Evolutionary conservation across 768 basidiomycete genomes (phyloP).

Genomic region (Lactarius akahatsu): DNA sequence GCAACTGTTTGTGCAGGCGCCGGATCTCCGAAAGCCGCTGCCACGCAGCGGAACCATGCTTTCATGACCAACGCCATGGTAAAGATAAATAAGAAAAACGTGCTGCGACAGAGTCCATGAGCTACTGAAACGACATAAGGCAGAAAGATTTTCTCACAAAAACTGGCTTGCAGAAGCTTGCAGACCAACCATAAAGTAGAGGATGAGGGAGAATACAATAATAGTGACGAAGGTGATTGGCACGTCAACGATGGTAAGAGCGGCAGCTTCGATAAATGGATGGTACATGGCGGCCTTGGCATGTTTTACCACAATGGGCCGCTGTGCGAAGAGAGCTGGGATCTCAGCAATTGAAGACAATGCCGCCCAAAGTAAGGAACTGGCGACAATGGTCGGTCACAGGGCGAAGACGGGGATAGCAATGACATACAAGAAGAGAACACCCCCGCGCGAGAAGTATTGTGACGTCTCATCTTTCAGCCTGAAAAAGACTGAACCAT

Average conservation of each 20-base stretch:
- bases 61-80: slow-evolving; percentile 65
- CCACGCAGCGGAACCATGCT: slow-evolving; percentile 69
- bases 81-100: slow-evolving; percentile 58
- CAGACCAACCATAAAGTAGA: slow-evolving; percentile 64
- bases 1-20: slow-evolving; percentile 64
- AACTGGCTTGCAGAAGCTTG: slow-evolving; percentile 58
- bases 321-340: slow-evolving; percentile 53
- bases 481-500: slow-evolving; percentile 66
- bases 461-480: slow-evolving; percentile 54
- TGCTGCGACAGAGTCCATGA: slow-evolving; percentile 39
- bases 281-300: slow-evolving; percentile 61
- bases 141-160: slow-evolving; percentile 48
- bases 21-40: slow-evolving; percentile 56
- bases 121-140: not conserved
- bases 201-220: slow-evolving; percentile 45
- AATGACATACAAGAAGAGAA: slow-evolving; percentile 65
- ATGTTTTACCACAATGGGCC: slow-evolving; percentile 60
- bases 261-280: slow-evolving; percentile 53
- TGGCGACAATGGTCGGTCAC: slow-evolving; percentile 30
- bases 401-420: too few species aligned
- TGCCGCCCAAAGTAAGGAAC: slow-evolving; percentile 58
- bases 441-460: slow-evolving; percentile 75
- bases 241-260: slow-evolving; percentile 59
- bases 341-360: slow-evolving; percentile 65
- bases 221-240: slow-evolving; percentile 54